A percentile compares a stretch with the other conserved stretches of the same genome.
Evolutionary conservation across 345 rosid genomes (phyloP).

Genomic region (Psidium guajava): DNA sequence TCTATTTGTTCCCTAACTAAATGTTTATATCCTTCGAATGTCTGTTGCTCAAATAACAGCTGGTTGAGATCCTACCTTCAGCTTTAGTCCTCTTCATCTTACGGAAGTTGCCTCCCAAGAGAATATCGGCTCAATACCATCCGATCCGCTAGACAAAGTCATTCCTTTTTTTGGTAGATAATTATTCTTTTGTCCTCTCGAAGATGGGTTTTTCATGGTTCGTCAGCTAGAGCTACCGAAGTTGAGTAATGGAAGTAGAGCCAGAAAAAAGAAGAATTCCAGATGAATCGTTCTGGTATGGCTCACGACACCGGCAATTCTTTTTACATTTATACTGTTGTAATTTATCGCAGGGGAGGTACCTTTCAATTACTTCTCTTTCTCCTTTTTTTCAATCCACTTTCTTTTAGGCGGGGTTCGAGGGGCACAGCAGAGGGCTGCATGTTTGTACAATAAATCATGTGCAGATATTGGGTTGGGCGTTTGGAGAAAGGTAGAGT

Average conservation of each 20-base stretch:
- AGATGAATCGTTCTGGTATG: constrained; percentile 4
- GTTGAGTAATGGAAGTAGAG: constrained; percentile 2
- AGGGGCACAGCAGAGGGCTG: not conserved
- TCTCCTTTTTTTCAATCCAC: not conserved
- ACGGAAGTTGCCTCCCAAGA: constrained; percentile 91
- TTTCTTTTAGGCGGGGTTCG: not conserved
- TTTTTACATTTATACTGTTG: constrained; percentile 1
- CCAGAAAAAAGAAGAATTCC: not conserved
- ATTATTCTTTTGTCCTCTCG: not conserved
- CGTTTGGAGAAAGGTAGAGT: not conserved
- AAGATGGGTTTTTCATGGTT: constrained; percentile 3
- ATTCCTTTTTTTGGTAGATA: not conserved
- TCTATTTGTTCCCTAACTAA: not conserved
- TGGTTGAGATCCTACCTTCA: constrained; percentile 94
- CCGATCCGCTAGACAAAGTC: constrained; percentile 50
- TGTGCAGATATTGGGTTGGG: not conserved
- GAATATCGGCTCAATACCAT: constrained; percentile 88
- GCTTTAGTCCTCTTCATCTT: constrained; percentile 85
- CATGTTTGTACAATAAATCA: not conserved
- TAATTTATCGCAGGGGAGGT: not conserved
- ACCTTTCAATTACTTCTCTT: not conserved
- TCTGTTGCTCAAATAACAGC: constrained; percentile 27
- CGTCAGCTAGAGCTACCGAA: not conserved
- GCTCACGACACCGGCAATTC: constrained; percentile 13
- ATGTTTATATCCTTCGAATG: not conserved